Percentiles rank a stretch among this genome's conserved stretches.
phyloP scores from a whole-genome alignment of 345 rosid genomes.

The Dipteronia sinensis region DNA sequence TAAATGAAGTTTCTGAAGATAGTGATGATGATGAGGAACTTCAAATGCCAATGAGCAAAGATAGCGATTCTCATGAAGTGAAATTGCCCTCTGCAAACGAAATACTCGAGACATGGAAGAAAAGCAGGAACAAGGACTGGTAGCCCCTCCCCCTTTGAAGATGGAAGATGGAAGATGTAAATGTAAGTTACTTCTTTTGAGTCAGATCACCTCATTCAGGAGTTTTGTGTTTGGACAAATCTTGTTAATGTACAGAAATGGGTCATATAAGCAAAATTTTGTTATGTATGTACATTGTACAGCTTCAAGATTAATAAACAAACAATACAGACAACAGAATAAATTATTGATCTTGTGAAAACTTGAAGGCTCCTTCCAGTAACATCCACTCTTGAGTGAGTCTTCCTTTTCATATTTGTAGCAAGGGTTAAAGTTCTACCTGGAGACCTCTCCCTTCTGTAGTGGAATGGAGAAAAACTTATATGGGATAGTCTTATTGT shows the following conservation, averaged over 20 bases:
- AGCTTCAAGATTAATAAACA: too few relatives aligned
- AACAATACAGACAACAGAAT: too few relatives aligned
- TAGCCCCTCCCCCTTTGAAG: constrained; percentile 31
- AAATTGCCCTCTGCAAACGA: constrained; percentile 63
- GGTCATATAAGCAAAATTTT: not conserved
- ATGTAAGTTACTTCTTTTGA: not conserved
- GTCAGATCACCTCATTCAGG: not conserved
- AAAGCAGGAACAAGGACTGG: constrained; percentile 41
- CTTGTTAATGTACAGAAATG: not conserved
- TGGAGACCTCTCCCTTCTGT: too few relatives aligned
- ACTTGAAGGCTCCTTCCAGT: too few relatives aligned
- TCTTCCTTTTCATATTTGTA: too few relatives aligned
- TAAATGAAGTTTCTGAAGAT: constrained; percentile 31
- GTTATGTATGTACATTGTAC: too few relatives aligned
- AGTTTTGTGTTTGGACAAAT: too few relatives aligned
- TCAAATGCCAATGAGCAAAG: constrained; percentile 19
- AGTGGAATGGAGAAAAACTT: too few relatives aligned
- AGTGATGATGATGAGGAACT: constrained; percentile 25
- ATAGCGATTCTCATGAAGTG: constrained; percentile 32
- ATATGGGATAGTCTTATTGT: too few relatives aligned
- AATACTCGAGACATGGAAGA: constrained; percentile 70
- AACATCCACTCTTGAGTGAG: too few relatives aligned
- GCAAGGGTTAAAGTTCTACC: too few relatives aligned
- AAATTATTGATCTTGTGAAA: too few relatives aligned
- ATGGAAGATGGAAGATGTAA: constrained; percentile 15